A percentile compares a stretch with the other conserved stretches of the same genome.
Conservation (phyloP, 306 rosid genomes). For the Citrullus amarus region DNA sequence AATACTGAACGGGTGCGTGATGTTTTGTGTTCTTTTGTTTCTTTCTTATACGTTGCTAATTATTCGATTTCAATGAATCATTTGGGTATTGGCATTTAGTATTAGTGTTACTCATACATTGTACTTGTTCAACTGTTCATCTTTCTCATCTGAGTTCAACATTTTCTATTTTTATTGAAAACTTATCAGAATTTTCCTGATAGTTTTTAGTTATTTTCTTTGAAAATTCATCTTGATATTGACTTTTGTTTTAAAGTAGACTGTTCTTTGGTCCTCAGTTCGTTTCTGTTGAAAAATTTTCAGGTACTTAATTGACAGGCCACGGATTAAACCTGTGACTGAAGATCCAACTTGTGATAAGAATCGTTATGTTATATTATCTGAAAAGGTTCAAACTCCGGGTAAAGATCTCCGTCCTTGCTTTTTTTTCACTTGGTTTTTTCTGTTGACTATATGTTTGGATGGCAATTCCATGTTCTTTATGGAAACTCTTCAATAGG, state of each 20-base stretch:
- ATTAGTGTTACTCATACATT: neutral
- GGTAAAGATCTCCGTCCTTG: constrained; percentile 23
- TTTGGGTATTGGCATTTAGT: neutral
- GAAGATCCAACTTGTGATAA: constrained; percentile 58
- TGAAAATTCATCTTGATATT: neutral
- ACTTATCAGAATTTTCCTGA: neutral
- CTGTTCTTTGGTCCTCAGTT: neutral
- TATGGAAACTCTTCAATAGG: neutral
- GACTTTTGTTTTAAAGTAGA: neutral
- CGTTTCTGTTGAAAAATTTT: neutral
- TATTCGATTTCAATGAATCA: neutral
- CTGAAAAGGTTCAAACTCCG: constrained; percentile 46
- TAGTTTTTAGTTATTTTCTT: neutral
- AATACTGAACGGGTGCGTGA: constrained; percentile 54
- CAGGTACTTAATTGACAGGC: constrained; percentile 75
- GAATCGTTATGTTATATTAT: constrained; percentile 64
- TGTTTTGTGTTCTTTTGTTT: neutral
- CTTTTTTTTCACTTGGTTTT: neutral
- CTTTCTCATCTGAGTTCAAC: neutral
- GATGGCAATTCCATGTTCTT: neutral
- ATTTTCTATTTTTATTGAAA: neutral
- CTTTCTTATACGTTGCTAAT: neutral
- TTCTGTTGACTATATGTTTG: neutral
- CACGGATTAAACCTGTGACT: constrained; percentile 73
- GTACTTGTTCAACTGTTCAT: neutral